Evolutionary conservation across 129 eudicot genomes (phyloP).

Genomic region (Flaveria robusta): DNA sequence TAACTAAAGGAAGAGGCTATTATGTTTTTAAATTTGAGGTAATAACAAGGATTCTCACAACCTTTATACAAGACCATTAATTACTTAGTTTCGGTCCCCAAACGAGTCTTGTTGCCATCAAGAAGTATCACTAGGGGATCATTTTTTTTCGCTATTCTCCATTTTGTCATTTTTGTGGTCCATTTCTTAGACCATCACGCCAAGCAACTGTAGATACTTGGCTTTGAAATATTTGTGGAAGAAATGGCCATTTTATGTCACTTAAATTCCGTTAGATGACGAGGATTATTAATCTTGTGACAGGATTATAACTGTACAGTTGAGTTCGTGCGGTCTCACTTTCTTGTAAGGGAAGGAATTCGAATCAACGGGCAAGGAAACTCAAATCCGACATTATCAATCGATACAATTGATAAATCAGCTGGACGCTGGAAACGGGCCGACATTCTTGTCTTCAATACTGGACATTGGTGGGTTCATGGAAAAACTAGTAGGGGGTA

Average conservation of each 20-base stretch:
- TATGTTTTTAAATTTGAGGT: slow-evolving; percentile 88
- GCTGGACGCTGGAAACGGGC: slow-evolving; percentile 73
- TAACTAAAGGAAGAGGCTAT: slow-evolving; percentile 92
- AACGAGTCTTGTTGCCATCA: background rate
- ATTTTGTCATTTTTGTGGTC: background rate
- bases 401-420: slow-evolving; percentile 75
- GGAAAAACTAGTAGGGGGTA: slow-evolving; percentile 95
- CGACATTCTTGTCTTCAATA: slow-evolving; percentile 90
- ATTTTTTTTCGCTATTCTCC: background rate
- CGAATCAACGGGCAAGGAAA: slow-evolving; percentile 64
- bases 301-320: slow-evolving; percentile 94
- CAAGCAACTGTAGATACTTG: background rate
- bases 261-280: background rate
- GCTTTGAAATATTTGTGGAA: background rate
- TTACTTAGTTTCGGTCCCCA: background rate
- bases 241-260: background rate
- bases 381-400: slow-evolving; percentile 81
- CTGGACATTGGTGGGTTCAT: slow-evolving; percentile 99
- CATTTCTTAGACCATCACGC: background rate
- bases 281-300: slow-evolving; percentile 4
- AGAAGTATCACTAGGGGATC: background rate
- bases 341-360: slow-evolving; percentile 82
- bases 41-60: slow-evolving; percentile 1
- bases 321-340: slow-evolving; percentile 84
- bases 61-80: slow-evolving; percentile 2